phyloP scores from a whole-genome alignment of 2,329 filamentous ascomycete species.

The Aureobasidium sp. region DNA sequence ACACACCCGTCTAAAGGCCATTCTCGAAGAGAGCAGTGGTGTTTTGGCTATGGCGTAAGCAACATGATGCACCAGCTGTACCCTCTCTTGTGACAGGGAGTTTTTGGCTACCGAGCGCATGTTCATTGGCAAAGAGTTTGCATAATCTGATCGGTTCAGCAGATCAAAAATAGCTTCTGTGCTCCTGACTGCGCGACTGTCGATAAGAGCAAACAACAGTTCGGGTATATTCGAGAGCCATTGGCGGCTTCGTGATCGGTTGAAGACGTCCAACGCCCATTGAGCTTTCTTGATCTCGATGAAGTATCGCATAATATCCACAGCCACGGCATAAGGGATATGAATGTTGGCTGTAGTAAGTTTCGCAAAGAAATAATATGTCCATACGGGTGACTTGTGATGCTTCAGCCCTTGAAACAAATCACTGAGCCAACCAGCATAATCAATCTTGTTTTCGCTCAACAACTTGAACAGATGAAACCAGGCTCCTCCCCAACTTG shows the following conservation, averaged over 20 bases:
- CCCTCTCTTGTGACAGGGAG: slow-evolving; percentile 27
- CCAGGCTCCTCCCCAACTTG: not conserved
- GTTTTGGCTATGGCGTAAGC: slow-evolving; percentile 36
- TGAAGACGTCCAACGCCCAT: slow-evolving; percentile 19
- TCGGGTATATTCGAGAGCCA: slow-evolving; percentile 17
- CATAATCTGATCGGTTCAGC: slow-evolving; percentile 16
- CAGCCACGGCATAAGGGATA: slow-evolving; percentile 7
- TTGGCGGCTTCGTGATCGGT: slow-evolving; percentile 9
- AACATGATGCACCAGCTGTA: slow-evolving; percentile 37
- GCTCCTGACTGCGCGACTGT: slow-evolving; percentile 5
- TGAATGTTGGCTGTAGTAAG: not conserved
- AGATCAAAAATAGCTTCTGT: slow-evolving; percentile 17
- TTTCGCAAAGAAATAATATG: not conserved
- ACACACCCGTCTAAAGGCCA: slow-evolving; percentile 37
- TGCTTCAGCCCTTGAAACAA: slow-evolving; percentile 11
- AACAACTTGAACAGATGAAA: not conserved
- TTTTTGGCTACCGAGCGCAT: not conserved
- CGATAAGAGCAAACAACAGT: slow-evolving; percentile 18
- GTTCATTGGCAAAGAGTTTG: slow-evolving; percentile 13
- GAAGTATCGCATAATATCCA: slow-evolving; percentile 17
- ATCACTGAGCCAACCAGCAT: slow-evolving; percentile 5
- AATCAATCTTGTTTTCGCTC: not conserved
- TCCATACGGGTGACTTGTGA: not conserved
- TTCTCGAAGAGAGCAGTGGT: slow-evolving; percentile 28
- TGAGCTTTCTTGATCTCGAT: not conserved